Conservation (phyloP, 371 early-diverging fungal genomes). For the Fennellomyces sp. region DNA sequence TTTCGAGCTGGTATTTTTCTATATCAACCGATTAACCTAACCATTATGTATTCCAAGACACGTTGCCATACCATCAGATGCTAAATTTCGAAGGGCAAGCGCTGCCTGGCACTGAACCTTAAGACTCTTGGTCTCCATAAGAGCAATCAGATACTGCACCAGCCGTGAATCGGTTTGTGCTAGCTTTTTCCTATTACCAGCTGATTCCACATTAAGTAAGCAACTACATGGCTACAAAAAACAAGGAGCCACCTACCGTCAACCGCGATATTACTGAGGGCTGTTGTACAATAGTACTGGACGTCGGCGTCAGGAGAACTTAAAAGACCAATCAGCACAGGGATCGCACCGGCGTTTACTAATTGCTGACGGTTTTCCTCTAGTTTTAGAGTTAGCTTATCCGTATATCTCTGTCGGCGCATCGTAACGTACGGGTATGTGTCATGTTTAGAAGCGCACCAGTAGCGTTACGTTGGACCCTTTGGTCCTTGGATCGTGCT, state of each 20-base stretch:
- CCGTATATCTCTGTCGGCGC: neutral
- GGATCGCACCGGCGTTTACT: conserved; percentile 86
- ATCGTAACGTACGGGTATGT: conserved; percentile 65
- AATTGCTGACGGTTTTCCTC: conserved; percentile 86
- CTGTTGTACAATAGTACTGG: conserved; percentile 91
- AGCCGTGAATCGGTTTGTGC: conserved; percentile 79
- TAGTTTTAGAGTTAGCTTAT: conserved; percentile 13
- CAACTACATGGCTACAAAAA: neutral
- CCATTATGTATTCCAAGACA: no score
- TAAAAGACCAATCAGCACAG: conserved; percentile 80
- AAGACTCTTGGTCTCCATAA: conserved; percentile 79
- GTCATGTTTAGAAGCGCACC: conserved; percentile 96
- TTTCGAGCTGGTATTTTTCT: conserved; percentile 87
- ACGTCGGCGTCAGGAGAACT: conserved; percentile 85
- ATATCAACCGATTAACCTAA: conserved; percentile 5
- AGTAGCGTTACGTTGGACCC: conserved; percentile 92
- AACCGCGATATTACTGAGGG: conserved; percentile 91
- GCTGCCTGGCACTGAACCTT: conserved; percentile 93
- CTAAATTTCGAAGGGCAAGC: conserved; percentile 87
- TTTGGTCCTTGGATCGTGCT: conserved; percentile 83
- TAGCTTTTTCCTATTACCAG: conserved; percentile 71
- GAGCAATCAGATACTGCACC: conserved; percentile 75
- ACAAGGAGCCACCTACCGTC: conserved; percentile 54
- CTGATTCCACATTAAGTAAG: conserved; percentile 19
- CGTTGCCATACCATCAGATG: conserved; percentile 68